Base-by-base conservation (phyloP, 2,329 filamentous ascomycete genomes). In the Neonectria faginata region DNA sequence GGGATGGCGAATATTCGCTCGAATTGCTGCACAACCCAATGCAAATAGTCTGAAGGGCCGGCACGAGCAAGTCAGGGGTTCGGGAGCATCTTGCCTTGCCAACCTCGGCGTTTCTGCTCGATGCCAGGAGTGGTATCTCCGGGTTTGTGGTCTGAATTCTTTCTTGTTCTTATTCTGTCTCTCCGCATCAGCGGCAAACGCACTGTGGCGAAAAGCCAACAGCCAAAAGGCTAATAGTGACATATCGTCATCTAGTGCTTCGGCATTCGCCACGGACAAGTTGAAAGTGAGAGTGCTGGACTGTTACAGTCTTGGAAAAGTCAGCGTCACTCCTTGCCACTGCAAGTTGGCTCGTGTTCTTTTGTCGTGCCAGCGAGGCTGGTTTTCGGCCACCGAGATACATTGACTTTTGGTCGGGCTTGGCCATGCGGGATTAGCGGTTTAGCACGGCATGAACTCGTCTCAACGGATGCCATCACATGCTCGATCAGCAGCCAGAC, bases 381-480 rank as follows among this genome's bases (percentile, higher is more conserved):
- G 16, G 41, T 9, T 45, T 33, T 52, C 6, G 33, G 27, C 31
- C 31, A 18, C 56, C 45, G 42, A 18, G 50, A 55, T 51, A 48
- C 50, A 31, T 58, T 60, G 36, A 45, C 44, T 39, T 41, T 41
- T 41, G 20, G 20, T 51, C 50, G 33, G 57, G 61, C 55, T 48
- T 55, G 44, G 54, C 56, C 51, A 59, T 64, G 61, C 61, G 61
- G 44, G 56, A 64, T 59, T 63, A 63, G 61, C 39, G 61, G 51
- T 56, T 51, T 59, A 45, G 29, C 36, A 59, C 56, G 57, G 57
- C 62, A 64, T 64, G 54, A 39, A 52, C 47, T 53, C 57, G 53
- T 27, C 45, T 44, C 52, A 58, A 18, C n/a, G 55, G 44, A 60
- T 59, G 44, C 27, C 61, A 54, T 66, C 64, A 66, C 64, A 66